Evolutionary conservation across 805 yeast genomes (phyloP), one percentile per base, ranked within the genome.

Genomic region (Candida arabinofermentans): DNA sequence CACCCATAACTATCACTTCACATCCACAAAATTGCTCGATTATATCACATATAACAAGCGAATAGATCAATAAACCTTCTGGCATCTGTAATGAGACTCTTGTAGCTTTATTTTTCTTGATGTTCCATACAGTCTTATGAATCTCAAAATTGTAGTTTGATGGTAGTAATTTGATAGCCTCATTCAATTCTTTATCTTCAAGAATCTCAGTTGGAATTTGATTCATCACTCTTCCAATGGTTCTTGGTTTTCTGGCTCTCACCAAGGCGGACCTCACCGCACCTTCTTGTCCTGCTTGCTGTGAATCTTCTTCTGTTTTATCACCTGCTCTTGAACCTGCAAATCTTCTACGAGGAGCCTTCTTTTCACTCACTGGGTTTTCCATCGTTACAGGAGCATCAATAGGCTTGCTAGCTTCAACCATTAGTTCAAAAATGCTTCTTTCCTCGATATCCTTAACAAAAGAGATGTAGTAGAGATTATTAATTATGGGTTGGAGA

Each of bases 51-150:
- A 93, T 78, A 29, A 93, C 75, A 46, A 95, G 72, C 0, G 97
- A 82, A 59, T 90, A 93, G 1, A 93, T 86, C 37, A 93, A 67
- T 24, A 93, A 65, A 1, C 99, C 99, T 64, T 93, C 99, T 2
- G 99, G 99, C 96, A 93, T 86, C 57, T 93, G 99, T 21, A 93
- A 65, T 2, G 96, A 96, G 5, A 95, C 96, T 46, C 96, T 70
- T 49, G 75, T 84, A 13, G 96, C 91, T 13, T 67, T 66, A 46
- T 75, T 70, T 57, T 87, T 87, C 34, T 76, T 72, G 29, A 93
- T 83, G 57, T 91, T 91, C 96, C 96, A 91, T 3, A 93, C 82
- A 0, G 97, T 90, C 59, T 93, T 93, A 62, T 89, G 97, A 43
- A 93, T 82, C 62, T 93, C 99, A 64, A 93, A 93, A 65, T 90